These are phyloP conservation scores for Streptanthus diversifolius DNA, from an alignment of 345 rosid genomes.

Conservation along the genomic window DNA sequence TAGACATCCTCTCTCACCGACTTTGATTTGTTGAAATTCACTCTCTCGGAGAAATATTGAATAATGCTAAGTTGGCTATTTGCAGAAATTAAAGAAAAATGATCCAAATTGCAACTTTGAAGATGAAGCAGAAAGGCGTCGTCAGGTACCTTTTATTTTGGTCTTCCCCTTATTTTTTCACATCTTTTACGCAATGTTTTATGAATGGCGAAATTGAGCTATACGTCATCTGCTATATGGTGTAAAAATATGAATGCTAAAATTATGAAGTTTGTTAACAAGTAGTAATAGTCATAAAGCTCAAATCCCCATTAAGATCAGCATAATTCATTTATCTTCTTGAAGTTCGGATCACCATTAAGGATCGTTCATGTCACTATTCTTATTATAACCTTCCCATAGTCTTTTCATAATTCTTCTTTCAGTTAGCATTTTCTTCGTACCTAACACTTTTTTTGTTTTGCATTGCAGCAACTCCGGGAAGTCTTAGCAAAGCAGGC, in stretches of 20 bases:
- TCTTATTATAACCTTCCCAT: neutral
- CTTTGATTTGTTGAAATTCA: slow-evolving; percentile 4
- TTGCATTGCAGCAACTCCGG: slow-evolving; percentile 69
- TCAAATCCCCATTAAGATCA: neutral
- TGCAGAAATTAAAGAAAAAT: slow-evolving; percentile 50
- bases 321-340: neutral
- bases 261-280: neutral
- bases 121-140: slow-evolving; percentile 51
- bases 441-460: neutral
- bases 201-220: neutral
- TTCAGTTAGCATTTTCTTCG: neutral
- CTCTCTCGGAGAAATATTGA: slow-evolving; percentile 8
- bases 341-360: neutral
- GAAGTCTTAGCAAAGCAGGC: slow-evolving; percentile 89
- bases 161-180: neutral
- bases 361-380: neutral
- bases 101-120: slow-evolving; percentile 31
- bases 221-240: neutral
- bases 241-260: neutral
- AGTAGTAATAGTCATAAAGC: neutral
- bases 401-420: neutral
- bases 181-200: neutral
- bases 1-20: slow-evolving; percentile 8
- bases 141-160: slow-evolving; percentile 51
- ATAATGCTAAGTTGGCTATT: slow-evolving; percentile 24